Evolutionary conservation across 345 rosid species (phyloP).

Genomic region (Linum usitatissimum): DNA sequence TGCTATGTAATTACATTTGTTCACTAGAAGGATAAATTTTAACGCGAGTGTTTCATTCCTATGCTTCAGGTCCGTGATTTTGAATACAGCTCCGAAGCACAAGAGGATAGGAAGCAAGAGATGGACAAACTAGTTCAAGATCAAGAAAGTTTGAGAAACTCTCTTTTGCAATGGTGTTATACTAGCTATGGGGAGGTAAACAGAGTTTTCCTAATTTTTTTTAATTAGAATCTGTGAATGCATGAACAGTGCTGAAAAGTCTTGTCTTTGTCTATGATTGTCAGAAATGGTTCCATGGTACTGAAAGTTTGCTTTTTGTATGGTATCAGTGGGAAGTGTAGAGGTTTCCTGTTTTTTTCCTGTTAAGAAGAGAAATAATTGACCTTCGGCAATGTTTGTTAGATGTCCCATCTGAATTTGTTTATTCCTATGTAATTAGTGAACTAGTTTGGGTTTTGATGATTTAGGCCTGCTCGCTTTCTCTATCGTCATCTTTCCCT

Average conservation of each 20-base stretch:
- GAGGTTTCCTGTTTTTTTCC: not conserved
- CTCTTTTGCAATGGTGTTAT: conserved; percentile 97
- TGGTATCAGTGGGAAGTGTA: not conserved
- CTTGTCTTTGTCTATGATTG: not conserved
- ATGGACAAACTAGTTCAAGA: conserved; percentile 61
- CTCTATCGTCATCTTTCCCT: not conserved
- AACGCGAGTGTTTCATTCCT: conserved; percentile 7
- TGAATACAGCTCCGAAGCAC: conserved; percentile 82
- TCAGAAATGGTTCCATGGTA: not conserved
- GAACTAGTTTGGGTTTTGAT: not conserved
- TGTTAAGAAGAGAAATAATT: not conserved
- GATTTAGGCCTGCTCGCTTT: not conserved
- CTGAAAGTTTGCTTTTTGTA: not conserved
- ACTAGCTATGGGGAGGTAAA: conserved; percentile 93
- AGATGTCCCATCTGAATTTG: not conserved
- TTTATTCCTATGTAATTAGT: not conserved
- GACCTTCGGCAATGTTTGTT: not conserved
- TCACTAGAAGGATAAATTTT: not conserved
- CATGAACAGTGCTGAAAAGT: not conserved
- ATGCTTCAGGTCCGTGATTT: conserved; percentile 72
- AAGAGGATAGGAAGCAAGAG: conserved; percentile 76
- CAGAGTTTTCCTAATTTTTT: conserved; percentile 3
- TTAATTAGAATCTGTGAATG: not conserved
- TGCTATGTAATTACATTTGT: conserved; percentile 1
- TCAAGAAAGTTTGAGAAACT: conserved; percentile 71